Evolutionary conservation across 306 rosid genomes (phyloP), one percentile per base, ranked within the genome.

Genomic region (Castanospermum australe): DNA sequence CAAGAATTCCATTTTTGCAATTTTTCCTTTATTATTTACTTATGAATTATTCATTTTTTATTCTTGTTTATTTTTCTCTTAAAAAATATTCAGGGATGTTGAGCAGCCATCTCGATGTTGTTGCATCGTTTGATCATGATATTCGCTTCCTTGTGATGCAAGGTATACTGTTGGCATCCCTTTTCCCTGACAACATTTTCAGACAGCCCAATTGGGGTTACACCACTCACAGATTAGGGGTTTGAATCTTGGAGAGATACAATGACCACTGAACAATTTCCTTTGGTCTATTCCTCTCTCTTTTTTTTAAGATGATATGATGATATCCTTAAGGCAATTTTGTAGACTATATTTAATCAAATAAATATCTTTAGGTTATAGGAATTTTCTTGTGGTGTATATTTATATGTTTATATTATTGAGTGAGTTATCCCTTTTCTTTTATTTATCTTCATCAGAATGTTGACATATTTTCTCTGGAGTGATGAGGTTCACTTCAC

Each of bases 71-170:
- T 28, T 63, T 72, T 38, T 39, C 13, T 39, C 15, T 36, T 38
- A 8, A 56, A 32, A 20, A 81, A 64, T 69, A 47, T 70, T 25
- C 82, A 85, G 83, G 84, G 38, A 60, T 79, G 42, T 73, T 12
- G 70, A 81, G 81, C 41, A 80, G 78, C 73, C 78, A 73, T 79
- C 74, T 54, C 25, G 90, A 86, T 41, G 72, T 71, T 63, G 85
- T 88, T 67, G 90, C 91, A 59, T 75, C 88, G 15, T 80, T 87
- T 36, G 75, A 89, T 72, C 75, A 51, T 2, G 88, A 81, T 70
- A 85, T 91, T 11, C 95, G 98, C 55, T 82, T 80, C 62, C 84
- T 72, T 38, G 92, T 83, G 35, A 70, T 92, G 89, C 85, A 95
- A 90, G 99, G 98, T 94, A 85, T 73, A 22, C 33, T 28, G 68